Conservation (phyloP, 2,329 filamentous ascomycete species). For the Zasmidium angulare region DNA sequence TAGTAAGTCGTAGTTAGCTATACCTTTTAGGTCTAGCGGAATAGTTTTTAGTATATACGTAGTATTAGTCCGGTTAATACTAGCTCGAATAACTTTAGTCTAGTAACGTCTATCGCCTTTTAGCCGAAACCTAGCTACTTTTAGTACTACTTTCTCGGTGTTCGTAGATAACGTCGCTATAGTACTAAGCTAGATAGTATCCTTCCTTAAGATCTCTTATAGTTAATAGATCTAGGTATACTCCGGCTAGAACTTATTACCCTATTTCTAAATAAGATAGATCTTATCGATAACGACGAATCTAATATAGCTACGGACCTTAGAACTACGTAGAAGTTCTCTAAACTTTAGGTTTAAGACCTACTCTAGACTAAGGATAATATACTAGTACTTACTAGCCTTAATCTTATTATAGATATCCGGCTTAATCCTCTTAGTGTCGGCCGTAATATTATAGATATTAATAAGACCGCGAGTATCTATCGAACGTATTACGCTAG, state of each 20-base stretch:
- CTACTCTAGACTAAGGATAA: not conserved
- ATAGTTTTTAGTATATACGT: not conserved
- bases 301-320: not conserved
- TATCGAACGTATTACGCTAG: not conserved
- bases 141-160: not conserved
- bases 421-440: not conserved
- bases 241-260: not conserved
- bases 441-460: not conserved
- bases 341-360: not conserved
- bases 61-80: not conserved
- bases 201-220: not conserved
- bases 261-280: not conserved
- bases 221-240: not conserved
- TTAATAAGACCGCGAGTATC: not conserved
- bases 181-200: not conserved
- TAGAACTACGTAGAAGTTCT: not conserved
- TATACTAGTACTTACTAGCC: not conserved
- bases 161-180: not conserved
- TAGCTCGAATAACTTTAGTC: not conserved
- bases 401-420: not conserved
- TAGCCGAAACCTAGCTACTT: not conserved
- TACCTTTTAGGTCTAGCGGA: not conserved
- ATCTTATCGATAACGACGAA: not conserved
- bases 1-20: not conserved
- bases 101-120: not conserved